Percentiles rank a stretch among this genome's conserved stretches.
Conservation (phyloP, 352 stramenopile genomes). For the Globisporangium radiosum region DNA sequence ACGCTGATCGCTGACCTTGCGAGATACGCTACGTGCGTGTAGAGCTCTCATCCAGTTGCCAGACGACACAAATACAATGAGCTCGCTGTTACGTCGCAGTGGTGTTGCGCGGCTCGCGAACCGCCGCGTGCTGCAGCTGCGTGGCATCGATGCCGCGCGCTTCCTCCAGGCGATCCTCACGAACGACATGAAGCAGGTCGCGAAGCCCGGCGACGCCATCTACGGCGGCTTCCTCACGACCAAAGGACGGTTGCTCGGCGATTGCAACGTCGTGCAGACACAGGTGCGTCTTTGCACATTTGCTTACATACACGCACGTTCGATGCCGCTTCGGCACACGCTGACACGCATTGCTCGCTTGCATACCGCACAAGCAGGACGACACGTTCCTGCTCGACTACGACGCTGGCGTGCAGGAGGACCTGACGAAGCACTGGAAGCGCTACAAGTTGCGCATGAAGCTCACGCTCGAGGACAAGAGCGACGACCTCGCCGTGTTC, state of each 20-base stretch:
- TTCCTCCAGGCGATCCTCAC: conserved; percentile 83
- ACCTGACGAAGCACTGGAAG: conserved; percentile 81
- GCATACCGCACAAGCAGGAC: conserved; percentile 14
- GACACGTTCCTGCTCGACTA: conserved; percentile 74
- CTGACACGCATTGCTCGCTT: neutral
- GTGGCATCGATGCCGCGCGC: conserved; percentile 55
- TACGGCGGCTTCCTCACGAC: conserved; percentile 78
- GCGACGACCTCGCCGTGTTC: conserved; percentile 37
- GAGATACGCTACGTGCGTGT: neutral
- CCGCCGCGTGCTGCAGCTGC: conserved; percentile 59
- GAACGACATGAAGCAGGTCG: conserved; percentile 73
- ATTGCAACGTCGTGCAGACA: conserved; percentile 70
- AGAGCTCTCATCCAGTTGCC: neutral
- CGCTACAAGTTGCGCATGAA: conserved; percentile 87
- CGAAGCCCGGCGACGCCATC: conserved; percentile 42
- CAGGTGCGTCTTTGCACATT: conserved; percentile 17
- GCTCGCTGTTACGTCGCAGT: conserved; percentile 25
- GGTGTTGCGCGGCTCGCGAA: conserved; percentile 44
- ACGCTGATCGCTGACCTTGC: too few species aligned
- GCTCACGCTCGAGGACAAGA: conserved; percentile 63
- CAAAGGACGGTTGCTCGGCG: conserved; percentile 70
- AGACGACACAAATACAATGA: conserved; percentile 3
- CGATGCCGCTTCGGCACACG: neutral
- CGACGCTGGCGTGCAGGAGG: conserved; percentile 43
- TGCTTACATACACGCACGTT: neutral